phyloP scores from a whole-genome alignment of 1,139 yeast genomes.

The Taiozyma onychis region DNA sequence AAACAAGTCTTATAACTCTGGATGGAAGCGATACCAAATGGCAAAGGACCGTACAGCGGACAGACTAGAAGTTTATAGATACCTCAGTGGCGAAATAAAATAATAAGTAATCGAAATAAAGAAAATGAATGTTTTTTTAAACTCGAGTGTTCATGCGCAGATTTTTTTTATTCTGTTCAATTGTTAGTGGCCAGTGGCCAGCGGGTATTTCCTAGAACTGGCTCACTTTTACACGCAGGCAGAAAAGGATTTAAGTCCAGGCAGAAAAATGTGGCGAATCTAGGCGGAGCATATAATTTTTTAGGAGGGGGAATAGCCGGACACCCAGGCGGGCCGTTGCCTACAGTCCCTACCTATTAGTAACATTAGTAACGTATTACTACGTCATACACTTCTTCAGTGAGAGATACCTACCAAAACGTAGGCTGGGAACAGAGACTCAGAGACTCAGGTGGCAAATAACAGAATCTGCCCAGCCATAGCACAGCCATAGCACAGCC shows the following conservation, averaged over 20 bases:
- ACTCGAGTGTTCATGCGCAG: not conserved
- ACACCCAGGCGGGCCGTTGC: no score
- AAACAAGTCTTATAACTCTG: not conserved
- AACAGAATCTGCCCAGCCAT: no score
- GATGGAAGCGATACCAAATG: not conserved
- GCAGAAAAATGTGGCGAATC: not conserved
- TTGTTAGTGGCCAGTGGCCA: not conserved
- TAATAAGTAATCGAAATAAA: not conserved
- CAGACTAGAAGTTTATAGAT: not conserved
- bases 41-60: not conserved
- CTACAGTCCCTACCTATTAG: no score
- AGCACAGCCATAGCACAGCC: no score
- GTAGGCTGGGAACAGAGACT: no score
- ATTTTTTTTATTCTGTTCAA: not conserved
- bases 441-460: no score
- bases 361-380: no score
- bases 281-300: not conserved
- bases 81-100: not conserved
- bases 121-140: not conserved
- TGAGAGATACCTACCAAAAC: no score
- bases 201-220: not conserved
- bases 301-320: no score
- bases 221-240: not conserved
- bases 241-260: not conserved
- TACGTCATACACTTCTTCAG: no score